A percentile compares a stretch with the other conserved stretches of the same genome.
Conservation (phyloP, 2,329 filamentous ascomycete species). For the Calonectria henricotiae region DNA sequence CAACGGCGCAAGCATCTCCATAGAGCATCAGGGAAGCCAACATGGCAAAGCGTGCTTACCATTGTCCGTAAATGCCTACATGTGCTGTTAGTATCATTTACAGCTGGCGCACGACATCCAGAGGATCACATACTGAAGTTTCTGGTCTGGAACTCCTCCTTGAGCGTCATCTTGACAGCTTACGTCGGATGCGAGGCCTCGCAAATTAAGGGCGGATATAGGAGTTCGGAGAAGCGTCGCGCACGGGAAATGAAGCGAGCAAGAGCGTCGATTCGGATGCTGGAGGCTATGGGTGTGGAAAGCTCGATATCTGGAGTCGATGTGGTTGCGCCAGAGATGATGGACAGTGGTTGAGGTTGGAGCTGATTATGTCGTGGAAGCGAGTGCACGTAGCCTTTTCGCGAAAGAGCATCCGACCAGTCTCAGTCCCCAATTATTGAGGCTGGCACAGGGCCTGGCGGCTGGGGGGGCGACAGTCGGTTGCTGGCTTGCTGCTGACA, state of each 20-base stretch:
- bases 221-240: slow-evolving; percentile 35
- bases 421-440: slow-evolving; percentile 50
- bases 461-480: slow-evolving; percentile 42
- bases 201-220: slow-evolving; percentile 43
- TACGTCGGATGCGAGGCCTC: slow-evolving; percentile 45
- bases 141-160: slow-evolving; percentile 80
- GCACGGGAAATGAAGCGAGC: slow-evolving; percentile 32
- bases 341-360: slow-evolving; percentile 37
- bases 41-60: slow-evolving; percentile 67
- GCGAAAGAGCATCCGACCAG: slow-evolving; percentile 41
- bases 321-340: slow-evolving; percentile 45
- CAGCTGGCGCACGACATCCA: slow-evolving; percentile 21
- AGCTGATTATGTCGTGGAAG: slow-evolving; percentile 51
- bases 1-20: slow-evolving; percentile 19
- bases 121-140: slow-evolving; percentile 78
- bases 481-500: slow-evolving; percentile 33
- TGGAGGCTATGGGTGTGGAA: slow-evolving; percentile 32
- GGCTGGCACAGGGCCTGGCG: slow-evolving; percentile 52
- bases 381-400: slow-evolving; percentile 57
- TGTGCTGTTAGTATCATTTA: slow-evolving; percentile 55
- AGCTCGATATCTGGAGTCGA: slow-evolving; percentile 41
- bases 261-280: slow-evolving; percentile 20
- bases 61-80: slow-evolving; percentile 83
- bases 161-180: slow-evolving; percentile 76
- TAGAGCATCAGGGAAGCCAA: slow-evolving; percentile 23